A percentile compares a stretch with the other conserved stretches of the same genome.
These are phyloP conservation scores for Discostella stelligeroides DNA, from an alignment of 108 stramenopile species.

Conservation along the genomic window DNA sequence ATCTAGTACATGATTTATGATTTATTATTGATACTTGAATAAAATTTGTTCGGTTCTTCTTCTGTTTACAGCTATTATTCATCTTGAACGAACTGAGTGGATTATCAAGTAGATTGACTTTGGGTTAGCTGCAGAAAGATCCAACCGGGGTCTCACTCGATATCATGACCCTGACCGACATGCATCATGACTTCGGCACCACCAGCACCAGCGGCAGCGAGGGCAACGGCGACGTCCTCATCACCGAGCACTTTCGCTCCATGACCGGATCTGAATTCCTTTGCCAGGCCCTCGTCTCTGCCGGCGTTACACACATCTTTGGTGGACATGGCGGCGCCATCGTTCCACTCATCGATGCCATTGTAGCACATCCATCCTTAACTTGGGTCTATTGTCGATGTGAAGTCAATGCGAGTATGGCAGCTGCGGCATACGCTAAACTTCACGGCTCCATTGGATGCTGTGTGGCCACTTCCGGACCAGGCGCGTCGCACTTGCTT, in stretches of 20 bases:
- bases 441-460: slow-evolving; percentile 44
- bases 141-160: no score
- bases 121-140: no score
- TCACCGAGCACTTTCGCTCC: neutral
- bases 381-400: slow-evolving; percentile 55
- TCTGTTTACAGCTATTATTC: no score
- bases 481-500: slow-evolving; percentile 50
- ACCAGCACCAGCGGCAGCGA: no score
- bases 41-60: no score
- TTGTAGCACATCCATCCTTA: slow-evolving; percentile 39
- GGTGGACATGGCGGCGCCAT: slow-evolving; percentile 60
- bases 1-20: no score
- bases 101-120: no score
- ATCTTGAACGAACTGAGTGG: no score
- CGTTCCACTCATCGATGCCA: slow-evolving; percentile 54
- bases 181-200: no score
- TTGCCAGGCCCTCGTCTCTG: slow-evolving; percentile 25
- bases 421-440: slow-evolving; percentile 59
- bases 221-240: neutral
- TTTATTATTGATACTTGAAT: no score
- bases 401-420: slow-evolving; percentile 40
- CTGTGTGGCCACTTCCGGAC: slow-evolving; percentile 54
- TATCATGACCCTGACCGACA: no score
- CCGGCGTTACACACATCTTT: slow-evolving; percentile 31
- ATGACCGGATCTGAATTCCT: slow-evolving; percentile 21